Evolutionary conservation across 352 stramenopile species (phyloP).

Genomic region (Pythium dissotocum): DNA sequence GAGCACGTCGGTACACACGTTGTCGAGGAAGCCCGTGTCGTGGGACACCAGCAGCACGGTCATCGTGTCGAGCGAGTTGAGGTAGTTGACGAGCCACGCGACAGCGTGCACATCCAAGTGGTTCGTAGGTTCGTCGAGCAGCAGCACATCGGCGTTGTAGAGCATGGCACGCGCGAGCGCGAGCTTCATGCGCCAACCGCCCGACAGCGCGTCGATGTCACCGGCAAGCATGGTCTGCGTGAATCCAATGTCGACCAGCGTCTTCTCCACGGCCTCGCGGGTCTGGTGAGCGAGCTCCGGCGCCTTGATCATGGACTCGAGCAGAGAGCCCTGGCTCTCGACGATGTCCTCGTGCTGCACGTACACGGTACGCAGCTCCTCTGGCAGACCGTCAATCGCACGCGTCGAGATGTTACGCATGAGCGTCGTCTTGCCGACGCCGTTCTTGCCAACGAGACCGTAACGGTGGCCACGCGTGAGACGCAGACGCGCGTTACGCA

Average conservation of each 20-base stretch:
- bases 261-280: conserved; percentile 74
- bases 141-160: conserved; percentile 95
- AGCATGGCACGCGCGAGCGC: conserved; percentile 93
- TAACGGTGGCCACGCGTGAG: conserved; percentile 95
- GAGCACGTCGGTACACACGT: conserved; percentile 96
- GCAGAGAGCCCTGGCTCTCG: conserved; percentile 73
- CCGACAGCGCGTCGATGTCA: conserved; percentile 92
- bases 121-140: conserved; percentile 95
- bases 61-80: conserved; percentile 94
- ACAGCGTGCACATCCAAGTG: conserved; percentile 97
- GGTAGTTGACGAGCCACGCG: conserved; percentile 96
- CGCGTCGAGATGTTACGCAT: conserved; percentile 92
- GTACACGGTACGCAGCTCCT: conserved; percentile 94
- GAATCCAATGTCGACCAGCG: conserved; percentile 92
- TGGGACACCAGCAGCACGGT: conserved; percentile 97
- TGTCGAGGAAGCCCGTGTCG: conserved; percentile 96
- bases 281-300: conserved; percentile 78
- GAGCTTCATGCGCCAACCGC: conserved; percentile 98
- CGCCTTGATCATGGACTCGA: conserved; percentile 64
- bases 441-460: conserved; percentile 96
- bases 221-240: conserved; percentile 92
- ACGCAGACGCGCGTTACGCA: conserved; percentile 95
- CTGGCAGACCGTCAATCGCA: conserved; percentile 91
- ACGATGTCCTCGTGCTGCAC: conserved; percentile 97
- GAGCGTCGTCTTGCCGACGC: conserved; percentile 96